A percentile compares a stretch with the other conserved stretches of the same genome.
Conservation (phyloP, 495 filamentous ascomycete species). For the Aspergillus bertholletiae region DNA sequence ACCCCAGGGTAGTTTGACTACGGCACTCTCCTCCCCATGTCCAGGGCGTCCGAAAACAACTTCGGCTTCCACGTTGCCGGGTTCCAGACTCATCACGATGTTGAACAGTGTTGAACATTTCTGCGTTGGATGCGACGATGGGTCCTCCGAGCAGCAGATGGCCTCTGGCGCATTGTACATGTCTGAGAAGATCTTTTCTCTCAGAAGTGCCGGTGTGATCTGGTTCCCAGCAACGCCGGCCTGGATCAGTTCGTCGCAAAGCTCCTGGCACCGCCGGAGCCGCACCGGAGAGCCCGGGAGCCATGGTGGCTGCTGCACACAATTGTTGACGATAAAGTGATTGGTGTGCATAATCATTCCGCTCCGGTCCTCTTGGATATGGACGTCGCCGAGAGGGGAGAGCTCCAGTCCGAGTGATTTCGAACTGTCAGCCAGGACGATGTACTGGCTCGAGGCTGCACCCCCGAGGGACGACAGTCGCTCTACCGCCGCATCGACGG, state of each 20-base stretch:
- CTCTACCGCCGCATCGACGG: conserved; percentile 47
- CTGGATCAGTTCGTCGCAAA: conserved; percentile 29
- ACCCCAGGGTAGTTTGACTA: conserved; percentile 30
- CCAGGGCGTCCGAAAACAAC: conserved; percentile 30
- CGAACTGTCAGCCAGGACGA: conserved; percentile 54
- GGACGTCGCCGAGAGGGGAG: conserved; percentile 49
- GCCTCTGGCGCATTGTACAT: conserved; percentile 30
- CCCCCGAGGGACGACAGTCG: conserved; percentile 44
- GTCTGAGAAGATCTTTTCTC: conserved; percentile 33
- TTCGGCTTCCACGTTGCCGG: conserved; percentile 21
- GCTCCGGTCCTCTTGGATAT: conserved; percentile 41
- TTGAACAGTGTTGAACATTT: conserved; percentile 33
- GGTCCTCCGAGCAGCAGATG: conserved; percentile 27
- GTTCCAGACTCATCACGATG: conserved; percentile 36
- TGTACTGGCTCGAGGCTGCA: conserved; percentile 59
- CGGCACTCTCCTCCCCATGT: conserved; percentile 24
- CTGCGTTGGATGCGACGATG: conserved; percentile 13
- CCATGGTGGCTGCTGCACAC: conserved; percentile 50
- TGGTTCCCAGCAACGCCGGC: conserved; percentile 16
- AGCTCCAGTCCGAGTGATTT: conserved; percentile 57
- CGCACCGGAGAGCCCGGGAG: conserved; percentile 51
- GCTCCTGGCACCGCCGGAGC: conserved; percentile 39
- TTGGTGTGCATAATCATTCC: conserved; percentile 60
- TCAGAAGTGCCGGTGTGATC: conserved; percentile 20
- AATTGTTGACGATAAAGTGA: conserved; percentile 51